phyloP scores from a whole-genome alignment of 202 grass and related monocot species.

The Bolboschoenoplectus hybrid region DNA sequence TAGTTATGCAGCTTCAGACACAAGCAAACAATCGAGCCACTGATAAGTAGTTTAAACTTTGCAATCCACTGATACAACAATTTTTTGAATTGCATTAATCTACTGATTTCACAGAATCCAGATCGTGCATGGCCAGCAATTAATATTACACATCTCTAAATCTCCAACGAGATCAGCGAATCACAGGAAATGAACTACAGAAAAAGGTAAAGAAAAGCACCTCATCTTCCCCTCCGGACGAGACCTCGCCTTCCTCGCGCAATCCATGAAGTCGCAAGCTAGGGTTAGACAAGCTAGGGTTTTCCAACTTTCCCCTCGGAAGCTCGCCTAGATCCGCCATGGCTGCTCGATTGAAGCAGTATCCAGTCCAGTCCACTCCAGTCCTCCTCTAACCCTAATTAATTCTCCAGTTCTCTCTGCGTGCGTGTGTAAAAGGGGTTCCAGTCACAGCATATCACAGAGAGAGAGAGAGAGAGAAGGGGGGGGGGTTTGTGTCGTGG shows the following conservation, averaged over 20 bases:
- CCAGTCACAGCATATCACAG: neutral
- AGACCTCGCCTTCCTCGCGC: conserved; percentile 86
- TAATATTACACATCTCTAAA: conserved; percentile 1
- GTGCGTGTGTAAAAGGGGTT: neutral
- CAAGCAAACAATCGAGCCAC: neutral
- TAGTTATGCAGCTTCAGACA: neutral
- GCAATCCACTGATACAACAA: neutral
- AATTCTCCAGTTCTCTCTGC: neutral
- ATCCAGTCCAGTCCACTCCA: no score
- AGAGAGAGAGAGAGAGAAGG: no score
- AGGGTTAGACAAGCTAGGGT: conserved; percentile 15
- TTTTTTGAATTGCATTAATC: neutral
- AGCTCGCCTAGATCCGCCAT: conserved; percentile 34
- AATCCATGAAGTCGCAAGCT: neutral
- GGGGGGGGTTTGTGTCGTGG: no score
- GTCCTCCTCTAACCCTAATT: conserved; percentile 20
- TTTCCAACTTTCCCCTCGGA: neutral
- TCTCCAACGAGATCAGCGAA: conserved; percentile 24
- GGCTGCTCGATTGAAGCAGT: no score
- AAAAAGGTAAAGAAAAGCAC: conserved; percentile 34
- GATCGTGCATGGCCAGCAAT: neutral
- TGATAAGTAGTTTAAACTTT: neutral
- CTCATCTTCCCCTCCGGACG: conserved; percentile 68
- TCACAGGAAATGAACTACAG: neutral
- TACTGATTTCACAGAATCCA: neutral